Conservation (phyloP, 1,139 yeast species). For the Tardiomyces depauwii region DNA sequence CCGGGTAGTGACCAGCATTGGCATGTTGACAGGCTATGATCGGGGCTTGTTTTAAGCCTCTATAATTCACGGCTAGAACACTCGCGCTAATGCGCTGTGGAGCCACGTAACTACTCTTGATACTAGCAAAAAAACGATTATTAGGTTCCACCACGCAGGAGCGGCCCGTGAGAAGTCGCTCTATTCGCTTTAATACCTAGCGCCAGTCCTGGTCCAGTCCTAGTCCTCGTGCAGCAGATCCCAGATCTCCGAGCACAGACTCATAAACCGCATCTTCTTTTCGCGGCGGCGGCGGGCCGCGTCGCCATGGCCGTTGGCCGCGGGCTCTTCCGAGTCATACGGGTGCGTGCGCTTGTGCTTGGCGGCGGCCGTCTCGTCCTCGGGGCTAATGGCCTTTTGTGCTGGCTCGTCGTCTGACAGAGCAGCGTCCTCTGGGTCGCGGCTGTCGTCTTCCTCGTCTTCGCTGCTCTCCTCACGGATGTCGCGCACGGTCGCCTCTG, state of each 20-base stretch:
- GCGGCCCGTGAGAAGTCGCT: too few relatives aligned
- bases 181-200: too few relatives aligned
- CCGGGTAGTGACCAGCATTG: too few relatives aligned
- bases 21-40: too few relatives aligned
- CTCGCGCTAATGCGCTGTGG: too few relatives aligned
- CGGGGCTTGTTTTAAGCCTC: too few relatives aligned
- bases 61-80: too few relatives aligned
- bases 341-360: constrained; percentile 1
- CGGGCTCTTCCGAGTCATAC: background rate
- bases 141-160: too few relatives aligned
- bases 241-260: constrained; percentile 23
- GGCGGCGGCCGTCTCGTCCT: constrained; percentile 7
- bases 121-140: too few relatives aligned
- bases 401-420: constrained; percentile 15
- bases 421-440: constrained; percentile 16
- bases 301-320: background rate
- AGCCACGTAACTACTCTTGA: too few relatives aligned
- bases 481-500: constrained; percentile 1
- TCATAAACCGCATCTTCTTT: constrained; percentile 17
- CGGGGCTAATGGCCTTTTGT: constrained; percentile 10
- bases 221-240: constrained; percentile 14
- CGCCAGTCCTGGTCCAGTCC: background rate
- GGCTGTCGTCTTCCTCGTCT: constrained; percentile 2
- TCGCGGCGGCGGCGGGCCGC: background rate
- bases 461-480: constrained; percentile 7